Percentiles rank a stretch among this genome's conserved stretches.
phyloP scores from a whole-genome alignment of 306 rosid genomes.

The Ormosia semicastrata region DNA sequence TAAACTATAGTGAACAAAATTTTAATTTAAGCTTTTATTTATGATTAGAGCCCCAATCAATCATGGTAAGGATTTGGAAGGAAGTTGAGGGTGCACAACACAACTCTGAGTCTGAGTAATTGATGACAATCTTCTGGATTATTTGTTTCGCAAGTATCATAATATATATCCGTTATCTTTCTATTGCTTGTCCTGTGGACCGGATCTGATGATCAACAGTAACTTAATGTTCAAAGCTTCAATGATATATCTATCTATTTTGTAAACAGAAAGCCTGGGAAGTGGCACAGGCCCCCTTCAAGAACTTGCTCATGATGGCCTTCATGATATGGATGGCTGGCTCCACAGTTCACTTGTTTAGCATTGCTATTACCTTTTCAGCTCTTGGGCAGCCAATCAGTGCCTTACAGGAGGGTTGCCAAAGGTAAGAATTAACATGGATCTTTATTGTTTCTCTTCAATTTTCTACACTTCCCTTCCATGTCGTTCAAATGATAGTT shows the following conservation, averaged over 20 bases:
- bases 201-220: background rate
- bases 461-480: too few relatives aligned
- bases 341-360: conserved; percentile 85
- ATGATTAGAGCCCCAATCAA: too few relatives aligned
- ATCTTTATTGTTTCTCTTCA: background rate
- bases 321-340: conserved; percentile 99
- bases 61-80: too few relatives aligned
- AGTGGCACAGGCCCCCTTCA: conserved; percentile 95
- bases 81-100: too few relatives aligned
- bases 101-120: too few relatives aligned
- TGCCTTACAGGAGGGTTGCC: conserved; percentile 84
- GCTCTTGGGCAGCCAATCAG: conserved; percentile 99
- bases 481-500: too few relatives aligned
- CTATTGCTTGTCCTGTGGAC: background rate
- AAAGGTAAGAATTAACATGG: conserved; percentile 46
- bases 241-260: background rate
- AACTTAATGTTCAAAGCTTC: background rate
- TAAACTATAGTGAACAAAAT: too few relatives aligned
- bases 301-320: conserved; percentile 98
- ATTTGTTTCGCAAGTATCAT: too few relatives aligned
- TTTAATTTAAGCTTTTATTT: too few relatives aligned
- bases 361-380: conserved; percentile 98
- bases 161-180: too few relatives aligned
- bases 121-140: too few relatives aligned
- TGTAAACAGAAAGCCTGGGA: conserved; percentile 96